Evolutionary conservation across 257 asterid genomes (phyloP).

Genomic region (Salvia miltiorrhiza): DNA sequence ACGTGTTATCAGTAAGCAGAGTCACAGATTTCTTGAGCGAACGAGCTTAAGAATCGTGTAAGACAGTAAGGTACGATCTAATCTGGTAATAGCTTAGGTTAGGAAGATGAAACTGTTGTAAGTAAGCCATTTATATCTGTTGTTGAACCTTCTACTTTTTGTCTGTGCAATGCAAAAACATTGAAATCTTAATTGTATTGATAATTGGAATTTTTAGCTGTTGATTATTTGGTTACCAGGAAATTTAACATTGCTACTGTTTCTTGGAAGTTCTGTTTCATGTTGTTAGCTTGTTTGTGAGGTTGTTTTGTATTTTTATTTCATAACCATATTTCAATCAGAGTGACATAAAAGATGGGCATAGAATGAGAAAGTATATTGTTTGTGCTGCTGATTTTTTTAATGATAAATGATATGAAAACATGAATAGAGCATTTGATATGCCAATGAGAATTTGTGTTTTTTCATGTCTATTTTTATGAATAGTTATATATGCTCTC

Average conservation of each 20-base stretch:
- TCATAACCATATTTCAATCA: background rate
- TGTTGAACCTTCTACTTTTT: constrained; percentile 18
- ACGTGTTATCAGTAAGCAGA: background rate
- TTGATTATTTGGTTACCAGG: background rate
- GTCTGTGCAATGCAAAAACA: constrained; percentile 21
- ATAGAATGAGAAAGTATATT: too few species aligned
- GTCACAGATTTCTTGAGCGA: constrained; percentile 17
- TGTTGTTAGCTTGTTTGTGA: background rate
- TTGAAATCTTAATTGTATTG: constrained; percentile 2
- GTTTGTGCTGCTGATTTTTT: too few species aligned
- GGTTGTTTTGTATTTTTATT: background rate
- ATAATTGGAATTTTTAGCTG: background rate
- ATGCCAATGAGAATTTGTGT: too few species aligned
- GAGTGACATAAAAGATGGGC: too few species aligned
- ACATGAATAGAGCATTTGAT: too few species aligned
- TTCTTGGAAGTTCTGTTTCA: background rate
- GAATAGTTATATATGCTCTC: too few species aligned
- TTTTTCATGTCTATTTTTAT: too few species aligned
- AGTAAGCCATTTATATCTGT: constrained; percentile 28
- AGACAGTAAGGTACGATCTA: constrained; percentile 8
- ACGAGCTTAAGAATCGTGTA: constrained; percentile 20
- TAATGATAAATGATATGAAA: too few species aligned
- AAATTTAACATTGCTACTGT: background rate
- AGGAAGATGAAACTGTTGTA: constrained; percentile 24
- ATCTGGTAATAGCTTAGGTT: constrained; percentile 27